These are phyloP conservation scores for Ramicandelaber brevisporus DNA, from an alignment of 192 early-diverging fungal species.

Conservation along the genomic window DNA sequence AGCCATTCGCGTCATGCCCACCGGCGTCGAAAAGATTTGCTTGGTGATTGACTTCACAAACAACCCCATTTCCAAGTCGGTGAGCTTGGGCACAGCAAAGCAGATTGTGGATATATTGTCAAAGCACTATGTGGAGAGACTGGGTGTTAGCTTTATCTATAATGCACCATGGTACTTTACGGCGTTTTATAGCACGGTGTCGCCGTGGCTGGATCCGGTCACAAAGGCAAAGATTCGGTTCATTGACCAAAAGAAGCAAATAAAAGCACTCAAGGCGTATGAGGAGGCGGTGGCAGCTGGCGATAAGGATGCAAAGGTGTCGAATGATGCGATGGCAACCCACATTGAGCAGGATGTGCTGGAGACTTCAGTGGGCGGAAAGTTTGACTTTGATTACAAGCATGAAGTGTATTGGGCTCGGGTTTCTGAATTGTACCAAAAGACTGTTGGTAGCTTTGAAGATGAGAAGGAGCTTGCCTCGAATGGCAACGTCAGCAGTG, in stretches of 20 bases:
- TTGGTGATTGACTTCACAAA: constrained; percentile 66
- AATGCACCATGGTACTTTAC: constrained; percentile 70
- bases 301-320: constrained; percentile 12
- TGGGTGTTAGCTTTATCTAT: constrained; percentile 40
- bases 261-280: constrained; percentile 1
- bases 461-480: no score
- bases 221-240: constrained; percentile 72
- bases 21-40: constrained; percentile 44
- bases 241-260: constrained; percentile 30
- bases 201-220: constrained; percentile 79
- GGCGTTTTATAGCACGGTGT: constrained; percentile 54
- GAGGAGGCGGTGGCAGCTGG: constrained; percentile 1
- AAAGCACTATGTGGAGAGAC: constrained; percentile 76
- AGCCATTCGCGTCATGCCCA: constrained; percentile 37
- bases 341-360: constrained; percentile 16
- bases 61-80: constrained; percentile 32
- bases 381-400: constrained; percentile 34
- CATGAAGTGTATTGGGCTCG: constrained; percentile 55
- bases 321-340: constrained; percentile 14
- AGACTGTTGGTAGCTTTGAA: no score
- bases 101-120: constrained; percentile 58
- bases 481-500: no score
- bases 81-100: constrained; percentile 40
- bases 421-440: no score
- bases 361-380: constrained; percentile 48